Evolutionary conservation across 176 grass and related monocot species (phyloP).

Genomic region (Pharus latifolius): DNA sequence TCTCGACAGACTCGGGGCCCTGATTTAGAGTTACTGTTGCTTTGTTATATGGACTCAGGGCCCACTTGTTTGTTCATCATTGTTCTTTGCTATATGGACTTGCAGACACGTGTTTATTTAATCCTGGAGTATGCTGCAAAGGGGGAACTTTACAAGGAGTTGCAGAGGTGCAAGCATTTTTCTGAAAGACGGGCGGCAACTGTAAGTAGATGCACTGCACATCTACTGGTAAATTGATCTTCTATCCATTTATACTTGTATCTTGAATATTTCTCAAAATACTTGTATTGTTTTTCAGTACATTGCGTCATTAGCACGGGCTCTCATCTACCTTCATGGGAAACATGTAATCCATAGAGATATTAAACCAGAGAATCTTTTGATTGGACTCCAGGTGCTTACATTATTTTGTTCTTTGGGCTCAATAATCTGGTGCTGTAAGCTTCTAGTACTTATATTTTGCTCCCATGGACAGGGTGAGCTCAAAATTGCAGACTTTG

Average conservation of each 20-base stretch:
- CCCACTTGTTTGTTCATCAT: neutral
- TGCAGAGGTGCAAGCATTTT: slow-evolving; percentile 84
- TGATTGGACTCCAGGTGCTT: slow-evolving; percentile 65
- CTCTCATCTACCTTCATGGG: slow-evolving; percentile 76
- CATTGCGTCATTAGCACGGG: slow-evolving; percentile 67
- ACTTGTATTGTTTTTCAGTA: slow-evolving; percentile 41
- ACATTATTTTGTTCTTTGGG: neutral
- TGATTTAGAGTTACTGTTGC: neutral
- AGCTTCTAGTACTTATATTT: slow-evolving; percentile 5
- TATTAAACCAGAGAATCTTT: slow-evolving; percentile 94
- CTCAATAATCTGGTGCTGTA: neutral
- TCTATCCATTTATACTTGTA: neutral
- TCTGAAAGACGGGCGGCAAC: slow-evolving; percentile 69
- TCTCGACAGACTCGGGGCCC: neutral
- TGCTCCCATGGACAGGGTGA: slow-evolving; percentile 52
- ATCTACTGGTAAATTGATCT: neutral
- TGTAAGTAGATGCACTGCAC: slow-evolving; percentile 32
- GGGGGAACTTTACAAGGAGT: slow-evolving; percentile 90
- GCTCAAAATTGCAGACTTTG: slow-evolving; percentile 96
- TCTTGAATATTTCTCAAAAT: neutral
- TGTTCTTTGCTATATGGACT: slow-evolving; percentile 9
- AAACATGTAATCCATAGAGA: slow-evolving; percentile 96
- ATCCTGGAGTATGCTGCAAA: slow-evolving; percentile 91
- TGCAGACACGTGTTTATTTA: slow-evolving; percentile 75
- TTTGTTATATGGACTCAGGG: neutral